These are phyloP conservation scores for Dothiorella sarmentorum DNA, from an alignment of 2,329 filamentous ascomycete species.

Conservation along the genomic window DNA sequence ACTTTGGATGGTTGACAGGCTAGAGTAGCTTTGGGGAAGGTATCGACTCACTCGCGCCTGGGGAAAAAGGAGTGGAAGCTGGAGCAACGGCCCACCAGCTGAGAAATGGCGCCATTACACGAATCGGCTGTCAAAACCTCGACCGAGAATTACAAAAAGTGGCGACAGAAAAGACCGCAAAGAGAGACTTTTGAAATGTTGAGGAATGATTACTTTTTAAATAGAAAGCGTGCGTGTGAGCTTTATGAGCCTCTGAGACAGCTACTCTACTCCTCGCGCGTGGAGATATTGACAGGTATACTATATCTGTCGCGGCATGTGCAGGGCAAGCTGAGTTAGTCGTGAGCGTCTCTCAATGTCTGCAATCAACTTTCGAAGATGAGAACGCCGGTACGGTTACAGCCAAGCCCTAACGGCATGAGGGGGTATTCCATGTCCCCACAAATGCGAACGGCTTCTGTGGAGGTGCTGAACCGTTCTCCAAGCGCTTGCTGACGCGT, in stretches of 20 bases:
- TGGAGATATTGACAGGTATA: neutral
- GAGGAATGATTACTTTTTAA: neutral
- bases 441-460: neutral
- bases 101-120: neutral
- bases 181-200: neutral
- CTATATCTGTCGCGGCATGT: neutral
- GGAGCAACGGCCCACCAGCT: neutral
- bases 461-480: neutral
- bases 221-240: neutral
- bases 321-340: neutral
- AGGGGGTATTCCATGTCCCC: neutral
- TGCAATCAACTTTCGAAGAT: neutral
- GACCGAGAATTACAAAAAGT: neutral
- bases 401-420: neutral
- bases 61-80: neutral
- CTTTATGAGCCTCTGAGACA: neutral
- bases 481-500: constrained; percentile 10
- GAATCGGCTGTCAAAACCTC: neutral
- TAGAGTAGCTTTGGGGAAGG: neutral
- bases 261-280: neutral
- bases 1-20: neutral
- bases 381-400: neutral
- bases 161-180: neutral
- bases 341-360: neutral
- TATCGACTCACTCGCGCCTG: neutral